These are phyloP conservation scores for Dothideomycetidae sp. DNA, from an alignment of 2,329 filamentous ascomycete genomes.

Conservation along the genomic window DNA sequence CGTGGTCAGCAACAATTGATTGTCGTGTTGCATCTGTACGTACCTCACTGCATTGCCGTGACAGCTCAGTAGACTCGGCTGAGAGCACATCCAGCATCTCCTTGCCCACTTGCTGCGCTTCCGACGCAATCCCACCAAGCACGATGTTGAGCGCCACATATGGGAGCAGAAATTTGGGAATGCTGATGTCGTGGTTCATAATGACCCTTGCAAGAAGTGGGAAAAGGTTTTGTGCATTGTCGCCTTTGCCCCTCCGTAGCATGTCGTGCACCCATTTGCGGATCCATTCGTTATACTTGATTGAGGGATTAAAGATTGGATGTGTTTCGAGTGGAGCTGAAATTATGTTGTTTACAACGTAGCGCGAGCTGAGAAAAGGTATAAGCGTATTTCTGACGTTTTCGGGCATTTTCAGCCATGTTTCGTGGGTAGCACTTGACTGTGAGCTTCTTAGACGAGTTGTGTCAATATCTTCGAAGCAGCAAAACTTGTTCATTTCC, in stretches of 20 bases:
- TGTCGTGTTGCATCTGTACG: conserved; percentile 18
- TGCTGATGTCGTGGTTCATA: conserved; percentile 69
- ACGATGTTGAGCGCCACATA: conserved; percentile 76
- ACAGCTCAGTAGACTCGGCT: conserved; percentile 52
- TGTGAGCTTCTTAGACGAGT: conserved; percentile 40
- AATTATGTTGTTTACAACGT: conserved; percentile 45
- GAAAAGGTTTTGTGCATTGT: conserved; percentile 64
- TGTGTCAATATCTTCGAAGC: conserved; percentile 47
- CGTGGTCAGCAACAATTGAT: conserved; percentile 2
- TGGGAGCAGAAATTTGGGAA: conserved; percentile 77
- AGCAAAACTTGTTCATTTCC: conserved; percentile 65
- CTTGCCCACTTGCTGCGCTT: conserved; percentile 49
- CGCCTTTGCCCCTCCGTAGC: conserved; percentile 59
- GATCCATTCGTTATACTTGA: conserved; percentile 69
- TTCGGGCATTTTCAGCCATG: conserved; percentile 68
- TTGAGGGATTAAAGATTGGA: conserved; percentile 58
- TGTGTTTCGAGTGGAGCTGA: conserved; percentile 35
- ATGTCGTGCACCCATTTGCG: conserved; percentile 68
- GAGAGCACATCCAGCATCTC: conserved; percentile 67
- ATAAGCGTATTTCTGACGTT: conserved; percentile 66
- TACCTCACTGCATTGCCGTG: conserved; percentile 79
- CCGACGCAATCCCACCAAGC: conserved; percentile 51
- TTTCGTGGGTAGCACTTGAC: conserved; percentile 48
- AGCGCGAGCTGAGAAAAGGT: conserved; percentile 76
- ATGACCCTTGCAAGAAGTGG: conserved; percentile 69